phyloP scores from a whole-genome alignment of 768 basidiomycete genomes.

The Clitopilus passeckerianus region DNA sequence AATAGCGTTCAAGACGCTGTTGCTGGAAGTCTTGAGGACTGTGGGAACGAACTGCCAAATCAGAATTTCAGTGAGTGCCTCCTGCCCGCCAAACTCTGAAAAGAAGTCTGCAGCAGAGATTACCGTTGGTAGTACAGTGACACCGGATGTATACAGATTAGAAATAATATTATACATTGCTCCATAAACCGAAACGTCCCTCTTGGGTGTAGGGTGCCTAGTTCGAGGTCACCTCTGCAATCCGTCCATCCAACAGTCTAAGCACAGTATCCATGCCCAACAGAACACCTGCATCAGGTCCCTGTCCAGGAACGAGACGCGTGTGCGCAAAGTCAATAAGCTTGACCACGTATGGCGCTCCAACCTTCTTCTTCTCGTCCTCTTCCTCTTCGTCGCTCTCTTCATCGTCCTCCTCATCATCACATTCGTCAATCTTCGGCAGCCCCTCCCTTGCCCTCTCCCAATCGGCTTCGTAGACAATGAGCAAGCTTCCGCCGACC shows the following conservation, averaged over 20 bases:
- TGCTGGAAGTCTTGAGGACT: not conserved
- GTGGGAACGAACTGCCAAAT: not conserved
- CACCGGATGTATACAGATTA: too few species aligned
- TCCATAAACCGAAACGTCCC: too few species aligned
- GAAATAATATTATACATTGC: too few species aligned
- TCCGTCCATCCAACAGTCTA: conserved; percentile 42
- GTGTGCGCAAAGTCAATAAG: conserved; percentile 97
- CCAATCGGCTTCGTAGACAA: conserved; percentile 66
- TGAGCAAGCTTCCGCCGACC: conserved; percentile 75
- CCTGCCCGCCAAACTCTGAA: not conserved
- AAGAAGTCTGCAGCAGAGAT: not conserved
- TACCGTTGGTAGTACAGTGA: too few species aligned
- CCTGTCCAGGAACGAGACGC: conserved; percentile 56
- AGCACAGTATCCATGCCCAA: conserved; percentile 67
- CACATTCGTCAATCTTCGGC: conserved; percentile 20
- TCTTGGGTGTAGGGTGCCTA: not conserved
- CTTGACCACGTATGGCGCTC: conserved; percentile 58
- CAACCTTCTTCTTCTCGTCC: conserved; percentile 30
- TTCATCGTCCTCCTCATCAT: conserved; percentile 11
- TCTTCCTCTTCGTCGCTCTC: conserved; percentile 16
- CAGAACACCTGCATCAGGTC: conserved; percentile 77
- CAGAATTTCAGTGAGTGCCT: not conserved
- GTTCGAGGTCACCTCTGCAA: conserved; percentile 8
- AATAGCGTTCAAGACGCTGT: not conserved
- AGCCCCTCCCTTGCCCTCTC: conserved; percentile 35